Evolutionary conservation across 768 basidiomycete genomes (phyloP), one percentile per base, ranked within the genome.

Genomic region (Daedaleopsis sinensis): DNA sequence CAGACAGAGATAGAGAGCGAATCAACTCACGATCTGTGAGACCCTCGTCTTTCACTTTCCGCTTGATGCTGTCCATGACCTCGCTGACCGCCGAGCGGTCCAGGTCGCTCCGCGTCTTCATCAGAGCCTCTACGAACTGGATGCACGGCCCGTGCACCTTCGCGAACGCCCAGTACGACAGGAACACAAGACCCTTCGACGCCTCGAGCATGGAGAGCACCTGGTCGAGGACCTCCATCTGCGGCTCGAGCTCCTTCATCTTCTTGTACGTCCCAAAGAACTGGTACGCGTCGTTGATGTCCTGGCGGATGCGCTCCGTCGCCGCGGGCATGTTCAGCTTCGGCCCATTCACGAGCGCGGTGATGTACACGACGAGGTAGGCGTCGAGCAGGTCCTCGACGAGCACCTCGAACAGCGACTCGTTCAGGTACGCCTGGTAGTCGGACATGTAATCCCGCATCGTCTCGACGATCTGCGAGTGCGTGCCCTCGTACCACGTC

Each of bases 371-470:
- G 70, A 96, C 87, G 39, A 99, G 82, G 79, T 96, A 96, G 6
- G 89, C 78, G 71, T 98, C 94, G 56, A 98, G 80, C 37, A 98
- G 85, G 70, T 98, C 95, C 71, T 97, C 96, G 16, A 97, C 80
- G 37, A 98, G 81, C 23, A 98, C 83, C 63, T 98, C 96, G 65
- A 98, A 87, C 48, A 99, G 82, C 7, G 92, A 88, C 15, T 92
- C 82, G 71, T 98, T 97, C 61, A 99, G 87, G 70, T 89, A 97
- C 48, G 85, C 82, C 70, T 96, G 92, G 73, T 93, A 96, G 75
- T 98, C 97, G n/a, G 82, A 73, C 87, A 95, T 94, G 76, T 98
- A 98, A 70, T 99, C 97, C 55, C 89, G 84, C 82, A 98, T 92
- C 44, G 97, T 99, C 77, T 95, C 93, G 62, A 97, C 82, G 55